These are phyloP conservation scores for Elsinoe necatrix DNA, from an alignment of 2,329 filamentous ascomycete genomes.

Conservation along the genomic window DNA sequence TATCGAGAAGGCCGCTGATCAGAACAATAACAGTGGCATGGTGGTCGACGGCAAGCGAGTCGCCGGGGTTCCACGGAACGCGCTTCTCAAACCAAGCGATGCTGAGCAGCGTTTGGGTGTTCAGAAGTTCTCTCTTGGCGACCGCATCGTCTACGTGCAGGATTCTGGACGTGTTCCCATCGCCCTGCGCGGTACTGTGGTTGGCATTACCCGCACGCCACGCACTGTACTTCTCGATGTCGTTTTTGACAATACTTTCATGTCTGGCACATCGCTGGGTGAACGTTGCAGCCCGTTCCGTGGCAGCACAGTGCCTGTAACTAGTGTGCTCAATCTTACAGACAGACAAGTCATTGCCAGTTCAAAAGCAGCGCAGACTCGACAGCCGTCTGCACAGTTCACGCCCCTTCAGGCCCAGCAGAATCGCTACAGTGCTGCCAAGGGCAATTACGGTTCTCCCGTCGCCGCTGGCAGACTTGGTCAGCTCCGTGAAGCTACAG, in stretches of 20 bases:
- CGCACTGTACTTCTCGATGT: slow-evolving; percentile 78
- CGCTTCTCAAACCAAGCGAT: slow-evolving; percentile 85
- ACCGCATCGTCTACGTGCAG: slow-evolving; percentile 86
- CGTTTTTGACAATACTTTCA: slow-evolving; percentile 89
- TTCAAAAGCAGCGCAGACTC: slow-evolving; percentile 27
- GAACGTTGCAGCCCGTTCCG: slow-evolving; percentile 89
- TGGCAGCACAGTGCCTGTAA: slow-evolving; percentile 79
- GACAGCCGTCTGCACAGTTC: slow-evolving; percentile 17
- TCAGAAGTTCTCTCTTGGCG: slow-evolving; percentile 75
- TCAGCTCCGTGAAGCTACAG: slow-evolving; percentile 50
- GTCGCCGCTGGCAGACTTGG: slow-evolving; percentile 49
- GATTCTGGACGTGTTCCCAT: slow-evolving; percentile 93
- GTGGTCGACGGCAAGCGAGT: slow-evolving; percentile 57
- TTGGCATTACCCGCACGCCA: slow-evolving; percentile 82
- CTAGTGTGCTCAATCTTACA: slow-evolving; percentile 81
- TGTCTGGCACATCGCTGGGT: slow-evolving; percentile 89
- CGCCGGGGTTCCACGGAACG: slow-evolving; percentile 73
- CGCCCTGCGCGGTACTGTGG: slow-evolving; percentile 82
- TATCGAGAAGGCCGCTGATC: slow-evolving; percentile 69
- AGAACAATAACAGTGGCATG: slow-evolving; percentile 45
- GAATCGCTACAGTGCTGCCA: slow-evolving; percentile 31
- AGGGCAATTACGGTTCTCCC: slow-evolving; percentile 38
- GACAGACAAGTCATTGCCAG: slow-evolving; percentile 69
- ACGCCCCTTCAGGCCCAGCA: slow-evolving; percentile 24
- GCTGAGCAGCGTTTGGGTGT: slow-evolving; percentile 86